These are phyloP conservation scores for Solanum tacnaense DNA, from an alignment of 257 asterid genomes.

Conservation along the genomic window DNA sequence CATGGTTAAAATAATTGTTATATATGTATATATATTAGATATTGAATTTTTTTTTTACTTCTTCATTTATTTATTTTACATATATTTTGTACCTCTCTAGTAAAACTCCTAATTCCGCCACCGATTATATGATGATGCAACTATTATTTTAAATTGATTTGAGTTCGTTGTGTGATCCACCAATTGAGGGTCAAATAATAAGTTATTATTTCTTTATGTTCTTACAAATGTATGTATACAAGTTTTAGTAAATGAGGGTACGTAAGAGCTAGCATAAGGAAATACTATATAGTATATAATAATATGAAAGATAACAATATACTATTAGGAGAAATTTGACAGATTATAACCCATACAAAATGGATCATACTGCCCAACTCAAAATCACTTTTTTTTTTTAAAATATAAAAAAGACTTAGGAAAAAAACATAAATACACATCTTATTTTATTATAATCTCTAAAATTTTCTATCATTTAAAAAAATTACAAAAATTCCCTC, in stretches of 20 bases:
- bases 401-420: no score
- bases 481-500: no score
- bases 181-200: not conserved
- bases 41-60: no score
- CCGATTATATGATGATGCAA: not conserved
- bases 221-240: not conserved
- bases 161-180: not conserved
- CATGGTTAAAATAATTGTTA: no score
- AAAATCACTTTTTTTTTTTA: not conserved
- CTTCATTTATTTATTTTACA: no score
- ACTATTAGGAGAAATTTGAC: not conserved
- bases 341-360: not conserved
- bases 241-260: not conserved
- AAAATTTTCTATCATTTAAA: no score
- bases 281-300: not conserved
- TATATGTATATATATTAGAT: no score
- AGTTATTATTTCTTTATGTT: not conserved
- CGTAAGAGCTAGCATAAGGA: not conserved
- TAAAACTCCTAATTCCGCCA: no score
- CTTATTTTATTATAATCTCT: no score
- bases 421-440: no score
- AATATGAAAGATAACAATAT: not conserved
- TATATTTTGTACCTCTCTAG: no score
- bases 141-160: not conserved
- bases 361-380: not conserved